A percentile compares a stretch with the other conserved stretches of the same genome.
Conservation (phyloP, 1,284 basidiomycete genomes). For the Boletellus dicymbophilus region DNA sequence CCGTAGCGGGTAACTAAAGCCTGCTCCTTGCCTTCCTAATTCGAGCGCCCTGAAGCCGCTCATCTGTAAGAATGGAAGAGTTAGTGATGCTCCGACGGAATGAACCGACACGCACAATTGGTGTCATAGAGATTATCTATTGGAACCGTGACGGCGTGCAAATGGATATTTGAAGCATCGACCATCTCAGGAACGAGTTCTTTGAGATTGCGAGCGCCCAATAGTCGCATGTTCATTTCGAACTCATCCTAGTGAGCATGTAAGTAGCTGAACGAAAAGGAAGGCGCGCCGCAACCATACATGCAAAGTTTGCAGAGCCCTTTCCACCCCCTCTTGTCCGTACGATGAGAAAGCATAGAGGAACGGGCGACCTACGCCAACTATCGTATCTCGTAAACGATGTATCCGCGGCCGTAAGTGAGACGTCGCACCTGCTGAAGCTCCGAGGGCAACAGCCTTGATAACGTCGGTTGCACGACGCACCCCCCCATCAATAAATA, state of each 20-base stretch:
- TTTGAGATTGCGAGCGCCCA: constrained; percentile 79
- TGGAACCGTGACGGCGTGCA: constrained; percentile 66
- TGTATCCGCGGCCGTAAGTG: neutral
- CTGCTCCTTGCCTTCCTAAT: constrained; percentile 52
- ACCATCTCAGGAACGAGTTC: constrained; percentile 90
- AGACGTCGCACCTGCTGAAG: constrained; percentile 67
- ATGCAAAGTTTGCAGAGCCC: constrained; percentile 75
- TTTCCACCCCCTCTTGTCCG: constrained; percentile 80
- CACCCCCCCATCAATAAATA: constrained; percentile 94
- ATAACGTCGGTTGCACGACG: constrained; percentile 90
- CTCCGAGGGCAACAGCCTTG: constrained; percentile 92
- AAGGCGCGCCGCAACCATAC: constrained; percentile 41
- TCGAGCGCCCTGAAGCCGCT: constrained; percentile 50
- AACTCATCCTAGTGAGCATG: constrained; percentile 75
- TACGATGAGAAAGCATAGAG: constrained; percentile 90
- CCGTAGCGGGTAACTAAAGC: constrained; percentile 40
- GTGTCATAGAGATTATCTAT: constrained; percentile 70
- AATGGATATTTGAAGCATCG: constrained; percentile 70
- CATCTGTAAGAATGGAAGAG: constrained; percentile 42
- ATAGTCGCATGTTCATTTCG: constrained; percentile 89
- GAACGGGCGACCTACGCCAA: constrained; percentile 84
- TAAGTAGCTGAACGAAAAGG: constrained; percentile 8
- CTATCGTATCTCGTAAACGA: constrained; percentile 31
- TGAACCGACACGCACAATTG: constrained; percentile 64
- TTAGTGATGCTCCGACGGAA: neutral